Evolutionary conservation across 108 stramenopile genomes (phyloP), one percentile per base, ranked within the genome.

Genomic region (Stephanodiscus triporus): DNA sequence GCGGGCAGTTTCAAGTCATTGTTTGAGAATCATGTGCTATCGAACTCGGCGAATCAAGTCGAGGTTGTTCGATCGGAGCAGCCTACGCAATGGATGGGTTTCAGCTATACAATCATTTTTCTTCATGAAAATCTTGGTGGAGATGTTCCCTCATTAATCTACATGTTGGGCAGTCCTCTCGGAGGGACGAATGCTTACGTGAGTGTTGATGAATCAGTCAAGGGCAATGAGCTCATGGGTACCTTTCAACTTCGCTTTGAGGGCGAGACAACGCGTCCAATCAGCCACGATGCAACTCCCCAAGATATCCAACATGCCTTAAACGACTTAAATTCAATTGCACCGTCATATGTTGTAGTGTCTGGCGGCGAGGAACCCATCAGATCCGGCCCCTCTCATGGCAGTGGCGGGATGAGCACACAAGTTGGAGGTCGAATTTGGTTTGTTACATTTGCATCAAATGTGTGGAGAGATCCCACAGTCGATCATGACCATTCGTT

Each of bases 361-460:
- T 85, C 88, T 10, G 77, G 92, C 17, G 61, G 73, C 11, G 87
- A 51, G 51, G 67, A 63, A 4, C 73, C 78, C 8, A 47, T 82
- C n/a, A 68, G 77, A 30, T 77, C 77, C 6, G 84, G 84, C 42
- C 81, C 72, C 14, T 26, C 81, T 3, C 59, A 80, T 71, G 85
- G 82, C 8, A 66, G 20, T 45, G 73, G 68, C 26, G 66, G 83
- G 26, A n/a, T 59, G 57, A 83, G 77, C 38, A 87, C 87, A 22
- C 89, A 93, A 75, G 92, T 93, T 6, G 80, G 76, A 29, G 91
- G 89, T 48, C 89, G 88, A 57, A 85, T 89, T 30, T 94, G 93
- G 93, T 84, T 64, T 37, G 70, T 94, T 14, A 89, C 88, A 11
- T 94, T 92, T 73, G 73, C 68, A 54, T 91, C 90, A 20, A 88